Percentiles rank a stretch among this genome's conserved stretches.
Conservation (phyloP, 2,329 filamentous ascomycete genomes). For the Pseudocercospora fuligena region DNA sequence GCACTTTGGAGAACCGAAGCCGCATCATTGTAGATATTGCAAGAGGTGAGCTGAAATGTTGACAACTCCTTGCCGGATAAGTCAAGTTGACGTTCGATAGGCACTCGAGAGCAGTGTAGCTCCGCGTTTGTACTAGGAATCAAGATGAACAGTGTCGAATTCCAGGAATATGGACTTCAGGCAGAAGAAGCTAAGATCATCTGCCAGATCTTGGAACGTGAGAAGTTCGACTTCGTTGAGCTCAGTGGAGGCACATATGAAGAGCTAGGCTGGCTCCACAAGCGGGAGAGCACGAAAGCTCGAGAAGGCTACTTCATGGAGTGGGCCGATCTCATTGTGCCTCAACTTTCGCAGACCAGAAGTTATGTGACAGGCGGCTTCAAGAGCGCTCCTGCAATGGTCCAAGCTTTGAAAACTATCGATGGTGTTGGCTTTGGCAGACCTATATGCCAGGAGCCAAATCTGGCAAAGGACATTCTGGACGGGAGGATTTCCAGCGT, state of each 20-base stretch:
- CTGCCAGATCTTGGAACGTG: constrained; percentile 53
- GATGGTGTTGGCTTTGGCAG: constrained; percentile 63
- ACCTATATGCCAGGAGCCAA: constrained; percentile 55
- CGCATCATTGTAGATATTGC: constrained; percentile 49
- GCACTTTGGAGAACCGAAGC: constrained; percentile 49
- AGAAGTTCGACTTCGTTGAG: constrained; percentile 60
- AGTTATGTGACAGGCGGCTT: constrained; percentile 65
- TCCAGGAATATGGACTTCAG: constrained; percentile 58
- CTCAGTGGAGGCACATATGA: constrained; percentile 64
- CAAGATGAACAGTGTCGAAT: constrained; percentile 65
- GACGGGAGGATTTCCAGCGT: constrained; percentile 50
- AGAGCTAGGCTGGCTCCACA: constrained; percentile 48
- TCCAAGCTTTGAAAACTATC: constrained; percentile 58
- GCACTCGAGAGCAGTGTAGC: constrained; percentile 44
- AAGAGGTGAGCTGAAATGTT: background rate
- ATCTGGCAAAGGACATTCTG: constrained; percentile 49
- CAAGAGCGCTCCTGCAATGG: constrained; percentile 60
- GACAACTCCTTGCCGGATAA: background rate
- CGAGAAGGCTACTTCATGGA: constrained; percentile 58
- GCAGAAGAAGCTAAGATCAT: constrained; percentile 57
- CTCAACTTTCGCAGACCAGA: constrained; percentile 56
- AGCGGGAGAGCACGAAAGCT: constrained; percentile 57
- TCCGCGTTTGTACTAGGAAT: constrained; percentile 56
- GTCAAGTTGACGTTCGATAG: constrained; percentile 25
- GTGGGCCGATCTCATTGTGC: constrained; percentile 59